Base-by-base conservation (phyloP, 148 eudicot species). In the Amaranthus palmeri region DNA sequence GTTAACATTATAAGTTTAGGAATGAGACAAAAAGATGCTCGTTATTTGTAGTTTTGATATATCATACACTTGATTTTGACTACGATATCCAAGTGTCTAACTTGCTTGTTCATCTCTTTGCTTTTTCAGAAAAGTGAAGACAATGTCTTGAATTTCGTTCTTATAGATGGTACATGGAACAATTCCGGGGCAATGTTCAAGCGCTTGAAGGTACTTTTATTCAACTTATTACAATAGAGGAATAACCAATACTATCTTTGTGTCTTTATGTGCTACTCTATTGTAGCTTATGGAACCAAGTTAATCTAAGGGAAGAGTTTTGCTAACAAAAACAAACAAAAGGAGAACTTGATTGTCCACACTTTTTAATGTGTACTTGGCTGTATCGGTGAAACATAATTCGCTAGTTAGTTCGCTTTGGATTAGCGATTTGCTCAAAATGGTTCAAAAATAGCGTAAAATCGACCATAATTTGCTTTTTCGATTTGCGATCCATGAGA, bases 141-240 rank as follows among this genome's bases (percentile, higher is more conserved):
- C 66, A 68, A 78, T n/a, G 72, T 66, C 17, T 62, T 86, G 71
- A 83, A 95, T 78, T 95, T 91, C 76, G 74, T 95, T 73, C 76
- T 95, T 79, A 81, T 95, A 78, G 99, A 95, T 74, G 99, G 97
- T 68, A 95, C 99, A 36, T 95, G 99, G 99, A 95, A 75, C 85
- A 89, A 91, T 78, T 95, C 99, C 56, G 81, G 80, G 60, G 97
- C 99, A 72, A 95, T 95, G 99, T 79, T 95, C 83, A 81, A 83
- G 71, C 97, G 99, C 25, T 88, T 95, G 70, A 83, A 91, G 99
- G 99, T 95, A 4, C 5, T 47, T 25, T 45, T 5, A 10, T 25
- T 61, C 58, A 25, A 45, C 8, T 48, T 53, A 67, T 11, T 61
- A 51, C 46, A 44, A 4, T 41, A 45, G 53, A n/a, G 46, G 41